A percentile compares a stretch with the other conserved stretches of the same genome.
These are phyloP conservation scores for Pseudocercospora macadamiae DNA, from an alignment of 2,329 filamentous ascomycete species.

Conservation along the genomic window DNA sequence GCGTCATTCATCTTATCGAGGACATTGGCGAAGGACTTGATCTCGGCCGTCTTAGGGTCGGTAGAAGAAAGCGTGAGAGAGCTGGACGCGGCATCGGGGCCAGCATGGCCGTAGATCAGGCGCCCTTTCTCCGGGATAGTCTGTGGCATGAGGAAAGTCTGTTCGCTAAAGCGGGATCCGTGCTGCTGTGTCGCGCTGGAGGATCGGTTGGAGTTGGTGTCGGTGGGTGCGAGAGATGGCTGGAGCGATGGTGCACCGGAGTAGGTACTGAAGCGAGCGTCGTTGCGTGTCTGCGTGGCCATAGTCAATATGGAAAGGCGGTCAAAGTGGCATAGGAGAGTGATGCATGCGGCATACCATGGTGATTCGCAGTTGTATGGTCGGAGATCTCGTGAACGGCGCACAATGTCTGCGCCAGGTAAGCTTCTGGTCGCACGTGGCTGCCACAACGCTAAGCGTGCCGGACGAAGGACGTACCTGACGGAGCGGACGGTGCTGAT, in stretches of 20 bases:
- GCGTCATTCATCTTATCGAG: conserved; percentile 90
- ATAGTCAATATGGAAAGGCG: conserved; percentile 11
- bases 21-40: conserved; percentile 76
- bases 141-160: conserved; percentile 25
- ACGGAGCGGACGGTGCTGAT: neutral
- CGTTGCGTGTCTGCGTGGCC: conserved; percentile 25
- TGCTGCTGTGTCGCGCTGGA: conserved; percentile 24
- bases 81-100: conserved; percentile 27
- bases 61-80: conserved; percentile 34
- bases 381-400: neutral
- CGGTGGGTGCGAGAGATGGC: conserved; percentile 52
- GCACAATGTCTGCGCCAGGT: neutral
- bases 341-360: conserved; percentile 15
- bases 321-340: neutral
- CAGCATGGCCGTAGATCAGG: conserved; percentile 22
- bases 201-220: conserved; percentile 36
- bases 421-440: neutral
- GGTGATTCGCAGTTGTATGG: neutral
- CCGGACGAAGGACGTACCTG: neutral
- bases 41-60: conserved; percentile 62
- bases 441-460: neutral
- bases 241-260: conserved; percentile 54
- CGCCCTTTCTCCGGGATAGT: conserved; percentile 27
- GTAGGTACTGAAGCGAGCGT: conserved; percentile 54
- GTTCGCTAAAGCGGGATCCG: conserved; percentile 28